Evolutionary conservation across 768 basidiomycete genomes (phyloP), one percentile per base, ranked within the genome.

Genomic region (Boletus huronensis): DNA sequence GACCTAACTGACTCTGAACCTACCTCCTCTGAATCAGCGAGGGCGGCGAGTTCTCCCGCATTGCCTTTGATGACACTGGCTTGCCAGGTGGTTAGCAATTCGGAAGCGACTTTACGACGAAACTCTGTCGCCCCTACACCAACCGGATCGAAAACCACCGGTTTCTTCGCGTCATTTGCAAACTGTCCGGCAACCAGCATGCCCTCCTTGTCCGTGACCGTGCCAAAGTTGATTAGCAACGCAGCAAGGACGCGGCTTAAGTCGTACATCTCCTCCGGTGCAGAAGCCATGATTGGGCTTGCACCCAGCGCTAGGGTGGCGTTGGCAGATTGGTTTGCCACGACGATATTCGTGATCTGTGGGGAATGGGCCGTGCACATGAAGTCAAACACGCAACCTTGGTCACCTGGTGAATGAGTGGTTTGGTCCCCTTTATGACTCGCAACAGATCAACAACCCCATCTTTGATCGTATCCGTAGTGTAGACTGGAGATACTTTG

Each of bases 41-140:
- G 68, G 0, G 88, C 80, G 0, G 85, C 92, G 21, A 98, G 83
- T 72, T 98, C 95, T 16, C 82, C 90, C 0, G 92, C 88, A 64
- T 98, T 97, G 4, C 94, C 94, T 71, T 98, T 98, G 71, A 98
- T 94, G 21, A 96, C 88, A 17, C 88, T 86, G 11, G 87, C 84
- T 70, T 95, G 93, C 83, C 88, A 96, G 23, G 74, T 71, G 54
- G 87, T 75, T 19, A 96, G 71, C 13, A 96, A 76, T 52, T 83
- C 90, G 84, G 67, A 46, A 16, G 63, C 60, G 13, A 77, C 79
- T 10, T 75, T 73, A 58, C 83, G 83, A 45, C 94, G 80, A 67
- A 82, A 90, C 4, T 70, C 59, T 3, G 89, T 90, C 1, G 95
- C 93, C 6, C 94, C 94, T 0, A 93, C 80, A 19, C 91, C 95